A percentile compares a stretch with the other conserved stretches of the same genome.
phyloP scores from a whole-genome alignment of 1,284 basidiomycete species.

The Pterulicium gracile region DNA sequence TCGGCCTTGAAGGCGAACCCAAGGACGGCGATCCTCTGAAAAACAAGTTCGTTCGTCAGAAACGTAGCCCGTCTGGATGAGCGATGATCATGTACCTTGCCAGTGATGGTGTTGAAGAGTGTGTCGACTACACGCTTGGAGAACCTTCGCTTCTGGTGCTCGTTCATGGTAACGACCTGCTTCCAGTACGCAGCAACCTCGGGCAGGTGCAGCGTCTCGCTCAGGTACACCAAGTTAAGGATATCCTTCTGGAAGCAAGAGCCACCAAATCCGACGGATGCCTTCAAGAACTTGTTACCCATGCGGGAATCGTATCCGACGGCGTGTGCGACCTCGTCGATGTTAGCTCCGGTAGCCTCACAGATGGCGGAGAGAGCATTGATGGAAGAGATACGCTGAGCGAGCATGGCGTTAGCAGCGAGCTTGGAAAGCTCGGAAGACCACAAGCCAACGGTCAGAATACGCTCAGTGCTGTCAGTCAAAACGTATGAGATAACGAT shows the following conservation, averaged over 20 bases:
- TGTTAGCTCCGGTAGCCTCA: conserved; percentile 98
- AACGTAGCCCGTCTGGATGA: conserved; percentile 11
- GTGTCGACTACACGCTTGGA: conserved; percentile 88
- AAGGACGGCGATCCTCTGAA: conserved; percentile 87
- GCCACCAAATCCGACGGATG: conserved; percentile 94
- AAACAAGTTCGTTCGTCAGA: conserved; percentile 10
- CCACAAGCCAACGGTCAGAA: conserved; percentile 96
- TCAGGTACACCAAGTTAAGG: conserved; percentile 95
- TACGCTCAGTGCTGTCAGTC: conserved; percentile 55
- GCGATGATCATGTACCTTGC: conserved; percentile 53
- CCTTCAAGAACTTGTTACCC: conserved; percentile 93
- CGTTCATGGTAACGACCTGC: conserved; percentile 92
- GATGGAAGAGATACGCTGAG: conserved; percentile 95
- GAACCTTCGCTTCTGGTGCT: conserved; percentile 90
- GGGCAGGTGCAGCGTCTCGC: conserved; percentile 87
- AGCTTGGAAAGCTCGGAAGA: conserved; percentile 98
- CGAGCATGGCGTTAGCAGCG: conserved; percentile 97
- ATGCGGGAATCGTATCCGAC: conserved; percentile 91
- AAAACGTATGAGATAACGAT: conserved; percentile 4
- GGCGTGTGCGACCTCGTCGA: conserved; percentile 94
- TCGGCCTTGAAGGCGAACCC: conserved; percentile 97
- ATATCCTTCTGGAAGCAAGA: conserved; percentile 99
- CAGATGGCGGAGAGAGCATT: conserved; percentile 98
- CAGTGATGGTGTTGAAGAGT: conserved; percentile 95
- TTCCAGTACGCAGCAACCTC: conserved; percentile 99